Evolutionary conservation across 2,329 filamentous ascomycete genomes (phyloP).

Genomic region (Xylaria hypoxylon): DNA sequence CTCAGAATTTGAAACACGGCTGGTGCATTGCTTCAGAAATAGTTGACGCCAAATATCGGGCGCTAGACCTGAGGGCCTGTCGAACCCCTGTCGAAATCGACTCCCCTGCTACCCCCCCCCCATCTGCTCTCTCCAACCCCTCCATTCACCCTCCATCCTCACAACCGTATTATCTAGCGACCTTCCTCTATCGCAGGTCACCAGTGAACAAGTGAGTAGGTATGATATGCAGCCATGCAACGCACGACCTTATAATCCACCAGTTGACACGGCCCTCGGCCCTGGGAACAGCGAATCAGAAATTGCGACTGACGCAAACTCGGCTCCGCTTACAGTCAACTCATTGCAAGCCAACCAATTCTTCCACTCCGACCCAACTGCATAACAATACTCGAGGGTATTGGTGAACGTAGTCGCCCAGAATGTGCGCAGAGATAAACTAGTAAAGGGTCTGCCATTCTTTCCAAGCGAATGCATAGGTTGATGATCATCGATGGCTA

Average conservation of each 20-base stretch:
- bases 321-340: conserved; percentile 36
- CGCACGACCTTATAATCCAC: conserved; percentile 30
- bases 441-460: conserved; percentile 10
- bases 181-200: conserved; percentile 21
- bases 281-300: conserved; percentile 41
- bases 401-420: conserved; percentile 24
- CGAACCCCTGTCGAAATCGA: conserved; percentile 41
- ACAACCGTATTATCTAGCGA: conserved; percentile 11
- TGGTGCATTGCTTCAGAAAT: conserved; percentile 63
- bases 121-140: conserved; percentile 2
- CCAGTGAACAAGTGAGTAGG: conserved; percentile 8
- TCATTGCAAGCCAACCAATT: conserved; percentile 37
- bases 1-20: conserved; percentile 59
- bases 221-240: conserved; percentile 10
- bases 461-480: conserved; percentile 26
- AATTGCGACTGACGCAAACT: conserved; percentile 25
- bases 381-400: conserved; percentile 23
- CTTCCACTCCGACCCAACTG: conserved; percentile 25
- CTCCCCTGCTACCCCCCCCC: conserved; percentile 12
- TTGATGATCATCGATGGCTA: conserved; percentile 14
- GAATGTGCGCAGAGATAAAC: conserved; percentile 23
- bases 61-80: conserved; percentile 51
- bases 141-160: conserved; percentile 23
- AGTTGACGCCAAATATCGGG: conserved; percentile 52
- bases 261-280: conserved; percentile 26